phyloP scores from a whole-genome alignment of 1,139 yeast species.

The Arxiozyma slooffiae region DNA sequence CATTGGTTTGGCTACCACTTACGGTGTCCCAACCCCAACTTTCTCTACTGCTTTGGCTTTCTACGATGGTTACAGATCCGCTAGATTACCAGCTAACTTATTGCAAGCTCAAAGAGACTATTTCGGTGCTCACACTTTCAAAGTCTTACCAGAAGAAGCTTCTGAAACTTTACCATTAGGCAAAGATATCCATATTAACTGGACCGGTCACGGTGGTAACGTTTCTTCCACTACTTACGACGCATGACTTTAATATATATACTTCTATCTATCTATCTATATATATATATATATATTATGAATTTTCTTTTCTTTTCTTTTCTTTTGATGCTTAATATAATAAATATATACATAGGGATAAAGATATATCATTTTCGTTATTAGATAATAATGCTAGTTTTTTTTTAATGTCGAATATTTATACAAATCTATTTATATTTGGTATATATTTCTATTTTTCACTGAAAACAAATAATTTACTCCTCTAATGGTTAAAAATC shows the following conservation, averaged over 20 bases:
- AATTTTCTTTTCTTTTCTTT: background rate
- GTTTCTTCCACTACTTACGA: conserved; percentile 90
- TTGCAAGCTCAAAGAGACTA: conserved; percentile 99
- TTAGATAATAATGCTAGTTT: too few relatives aligned
- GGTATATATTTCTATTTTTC: too few relatives aligned
- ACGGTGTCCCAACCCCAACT: conserved; percentile 96
- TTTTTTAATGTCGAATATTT: background rate
- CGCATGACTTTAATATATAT: conserved; percentile 41
- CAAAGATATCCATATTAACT: conserved; percentile 87
- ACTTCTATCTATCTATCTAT: background rate
- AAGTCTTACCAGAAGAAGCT: conserved; percentile 81
- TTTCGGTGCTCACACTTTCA: conserved; percentile 99
- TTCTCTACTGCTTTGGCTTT: conserved; percentile 92
- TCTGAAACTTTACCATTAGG: conserved; percentile 66
- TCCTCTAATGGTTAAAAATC: too few relatives aligned
- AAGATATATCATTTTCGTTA: too few relatives aligned
- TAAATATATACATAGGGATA: too few relatives aligned
- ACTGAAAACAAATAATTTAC: too few relatives aligned
- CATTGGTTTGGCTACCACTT: conserved; percentile 63
- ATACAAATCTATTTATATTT: too few relatives aligned
- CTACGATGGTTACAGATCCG: conserved; percentile 99
- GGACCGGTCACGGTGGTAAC: conserved; percentile 99
- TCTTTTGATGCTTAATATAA: too few relatives aligned
- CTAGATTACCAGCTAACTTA: conserved; percentile 90
- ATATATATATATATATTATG: too few relatives aligned